phyloP scores from a whole-genome alignment of 768 basidiomycete genomes.

The Trametes villosa region DNA sequence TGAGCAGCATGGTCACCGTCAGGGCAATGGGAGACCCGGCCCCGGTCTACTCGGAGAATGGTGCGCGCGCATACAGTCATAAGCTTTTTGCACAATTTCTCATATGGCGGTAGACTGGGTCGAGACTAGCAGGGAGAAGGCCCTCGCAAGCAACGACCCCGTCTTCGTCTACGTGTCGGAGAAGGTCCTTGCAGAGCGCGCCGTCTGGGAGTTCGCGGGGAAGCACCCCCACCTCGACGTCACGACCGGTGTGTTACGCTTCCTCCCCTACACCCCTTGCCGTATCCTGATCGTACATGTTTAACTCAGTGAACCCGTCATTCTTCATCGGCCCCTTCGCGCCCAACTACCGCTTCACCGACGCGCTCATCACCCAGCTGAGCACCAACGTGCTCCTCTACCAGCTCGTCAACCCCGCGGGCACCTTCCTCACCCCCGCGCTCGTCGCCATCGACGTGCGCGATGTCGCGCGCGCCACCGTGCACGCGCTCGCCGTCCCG shows the following conservation, averaged over 20 bases:
- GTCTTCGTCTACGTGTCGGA: slow-evolving; percentile 12
- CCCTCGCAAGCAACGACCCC: slow-evolving; percentile 18
- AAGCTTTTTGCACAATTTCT: too few relatives aligned
- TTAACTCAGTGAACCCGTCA: slow-evolving; percentile 14
- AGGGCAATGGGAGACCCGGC: not conserved
- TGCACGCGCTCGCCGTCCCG: slow-evolving; percentile 28
- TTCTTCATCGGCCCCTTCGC: slow-evolving; percentile 23
- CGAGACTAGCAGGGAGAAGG: slow-evolving; percentile 27
- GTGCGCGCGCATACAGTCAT: not conserved
- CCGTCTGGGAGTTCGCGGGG: slow-evolving; percentile 30
- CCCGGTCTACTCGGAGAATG: slow-evolving; percentile 7
- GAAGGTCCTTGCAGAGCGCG: slow-evolving; percentile 41
- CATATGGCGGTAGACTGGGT: slow-evolving; percentile 26
- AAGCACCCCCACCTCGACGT: slow-evolving; percentile 31
- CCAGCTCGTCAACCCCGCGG: not conserved
- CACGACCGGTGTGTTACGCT: slow-evolving; percentile 22
- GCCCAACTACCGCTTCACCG: slow-evolving; percentile 10
- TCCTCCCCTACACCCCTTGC: not conserved
- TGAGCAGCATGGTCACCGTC: slow-evolving; percentile 31
- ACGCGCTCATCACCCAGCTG: not conserved
- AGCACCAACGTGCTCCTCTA: slow-evolving; percentile 14
- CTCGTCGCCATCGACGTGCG: slow-evolving; percentile 36
- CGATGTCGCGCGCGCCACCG: slow-evolving; percentile 38
- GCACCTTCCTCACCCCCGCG: not conserved
- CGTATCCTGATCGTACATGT: too few relatives aligned